Percentiles rank a stretch among this genome's conserved stretches.
These are phyloP conservation scores for Didymella glomerata DNA, from an alignment of 2,329 filamentous ascomycete genomes.

Conservation along the genomic window DNA sequence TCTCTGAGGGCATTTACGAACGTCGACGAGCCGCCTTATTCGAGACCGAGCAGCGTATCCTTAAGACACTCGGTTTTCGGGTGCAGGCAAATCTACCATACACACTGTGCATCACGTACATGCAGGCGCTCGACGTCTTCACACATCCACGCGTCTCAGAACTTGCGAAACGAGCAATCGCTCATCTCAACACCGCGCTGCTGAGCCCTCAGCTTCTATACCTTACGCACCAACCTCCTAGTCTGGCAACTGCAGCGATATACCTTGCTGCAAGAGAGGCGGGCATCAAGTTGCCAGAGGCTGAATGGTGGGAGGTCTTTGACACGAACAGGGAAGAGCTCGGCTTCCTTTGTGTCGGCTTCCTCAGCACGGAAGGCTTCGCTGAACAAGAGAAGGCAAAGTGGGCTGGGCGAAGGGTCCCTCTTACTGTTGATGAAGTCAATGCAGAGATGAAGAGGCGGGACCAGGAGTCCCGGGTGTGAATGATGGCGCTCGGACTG, in stretches of 20 bases:
- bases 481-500: neutral
- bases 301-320: slow-evolving; percentile 97
- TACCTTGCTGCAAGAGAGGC: slow-evolving; percentile 86
- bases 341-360: slow-evolving; percentile 86
- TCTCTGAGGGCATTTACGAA: slow-evolving; percentile 77
- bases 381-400: slow-evolving; percentile 66
- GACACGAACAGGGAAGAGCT: slow-evolving; percentile 94
- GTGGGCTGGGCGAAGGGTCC: slow-evolving; percentile 61
- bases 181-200: slow-evolving; percentile 85
- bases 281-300: slow-evolving; percentile 79
- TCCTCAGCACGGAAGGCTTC: slow-evolving; percentile 80
- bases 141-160: slow-evolving; percentile 53
- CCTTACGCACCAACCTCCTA: slow-evolving; percentile 87
- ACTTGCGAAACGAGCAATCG: slow-evolving; percentile 72
- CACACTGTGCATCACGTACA: slow-evolving; percentile 85
- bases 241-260: slow-evolving; percentile 85
- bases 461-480: slow-evolving; percentile 9
- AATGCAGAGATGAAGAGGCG: slow-evolving; percentile 68
- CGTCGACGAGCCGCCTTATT: slow-evolving; percentile 69
- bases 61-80: slow-evolving; percentile 80
- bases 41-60: slow-evolving; percentile 77
- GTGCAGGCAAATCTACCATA: slow-evolving; percentile 87
- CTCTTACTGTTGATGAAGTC: slow-evolving; percentile 66
- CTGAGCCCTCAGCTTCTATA: slow-evolving; percentile 89
- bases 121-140: slow-evolving; percentile 84